phyloP scores from a whole-genome alignment of 306 rosid species.

The Biancaea sappan region DNA sequence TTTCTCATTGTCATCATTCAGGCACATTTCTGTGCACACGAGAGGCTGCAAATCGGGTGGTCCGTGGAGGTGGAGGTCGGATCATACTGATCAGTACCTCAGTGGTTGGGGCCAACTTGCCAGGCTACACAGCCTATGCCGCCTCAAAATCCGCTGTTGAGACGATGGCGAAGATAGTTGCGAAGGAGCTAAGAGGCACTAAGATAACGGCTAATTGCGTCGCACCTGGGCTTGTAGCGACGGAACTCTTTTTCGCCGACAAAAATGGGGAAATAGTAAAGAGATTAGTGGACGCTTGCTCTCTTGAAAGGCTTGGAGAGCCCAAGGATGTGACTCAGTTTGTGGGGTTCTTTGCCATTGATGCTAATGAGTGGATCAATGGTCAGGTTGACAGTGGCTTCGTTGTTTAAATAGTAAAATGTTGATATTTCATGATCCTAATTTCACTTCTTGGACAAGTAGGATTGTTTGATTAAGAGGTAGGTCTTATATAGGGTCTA shows the following conservation, averaged over 20 bases:
- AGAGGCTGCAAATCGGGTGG: conserved; percentile 46
- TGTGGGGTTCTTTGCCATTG: conserved; percentile 54
- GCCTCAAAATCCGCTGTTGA: conserved; percentile 64
- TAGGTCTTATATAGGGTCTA: too few species aligned
- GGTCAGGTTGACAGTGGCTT: conserved; percentile 58
- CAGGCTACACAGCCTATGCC: conserved; percentile 47
- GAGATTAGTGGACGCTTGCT: conserved; percentile 35
- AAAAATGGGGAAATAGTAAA: conserved; percentile 43
- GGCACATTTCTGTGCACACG: conserved; percentile 41
- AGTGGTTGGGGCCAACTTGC: conserved; percentile 22
- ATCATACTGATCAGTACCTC: conserved; percentile 45
- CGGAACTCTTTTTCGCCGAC: conserved; percentile 46
- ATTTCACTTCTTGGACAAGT: too few species aligned
- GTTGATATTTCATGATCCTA: too few species aligned
- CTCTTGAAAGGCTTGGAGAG: conserved; percentile 53
- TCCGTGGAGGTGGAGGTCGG: conserved; percentile 47
- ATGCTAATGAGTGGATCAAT: conserved; percentile 58
- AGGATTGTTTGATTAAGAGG: too few species aligned
- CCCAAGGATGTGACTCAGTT: conserved; percentile 43
- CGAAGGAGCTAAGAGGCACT: conserved; percentile 58
- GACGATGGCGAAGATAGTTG: conserved; percentile 48
- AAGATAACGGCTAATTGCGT: conserved; percentile 51
- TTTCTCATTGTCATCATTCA: not conserved
- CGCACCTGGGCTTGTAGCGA: conserved; percentile 57
- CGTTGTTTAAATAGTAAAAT: conserved; percentile 4